Evolutionary conservation across 306 rosid species (phyloP).

Genomic region (Hippophae rhamnoides): DNA sequence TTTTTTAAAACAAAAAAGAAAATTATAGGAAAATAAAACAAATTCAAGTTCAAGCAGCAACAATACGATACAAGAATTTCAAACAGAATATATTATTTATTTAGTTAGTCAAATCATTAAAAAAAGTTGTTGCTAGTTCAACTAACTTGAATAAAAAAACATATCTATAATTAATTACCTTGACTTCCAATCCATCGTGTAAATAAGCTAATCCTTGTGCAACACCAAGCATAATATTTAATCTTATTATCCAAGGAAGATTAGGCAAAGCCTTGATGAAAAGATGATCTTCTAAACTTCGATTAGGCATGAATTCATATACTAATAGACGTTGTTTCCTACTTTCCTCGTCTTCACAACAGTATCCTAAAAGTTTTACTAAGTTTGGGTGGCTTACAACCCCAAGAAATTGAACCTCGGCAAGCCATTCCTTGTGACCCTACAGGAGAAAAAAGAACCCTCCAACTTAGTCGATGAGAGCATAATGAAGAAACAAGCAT

Average conservation of each 20-base stretch:
- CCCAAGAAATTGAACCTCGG: slow-evolving; percentile 89
- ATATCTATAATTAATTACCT: slow-evolving; percentile 34
- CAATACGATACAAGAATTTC: no score
- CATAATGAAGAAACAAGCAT: background rate
- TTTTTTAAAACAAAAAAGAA: no score
- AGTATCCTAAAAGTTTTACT: slow-evolving; percentile 85
- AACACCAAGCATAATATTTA: slow-evolving; percentile 75
- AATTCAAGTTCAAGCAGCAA: no score
- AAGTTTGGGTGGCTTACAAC: slow-evolving; percentile 73
- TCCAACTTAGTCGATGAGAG: slow-evolving; percentile 1
- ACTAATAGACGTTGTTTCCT: slow-evolving; percentile 74
- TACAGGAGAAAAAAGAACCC: slow-evolving; percentile 13
- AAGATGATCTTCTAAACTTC: slow-evolving; percentile 82
- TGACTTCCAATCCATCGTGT: slow-evolving; percentile 67
- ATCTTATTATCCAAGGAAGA: slow-evolving; percentile 65
- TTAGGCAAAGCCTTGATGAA: slow-evolving; percentile 41
- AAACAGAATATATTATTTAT: no score
- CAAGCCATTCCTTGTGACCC: slow-evolving; percentile 99
- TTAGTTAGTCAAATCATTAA: background rate
- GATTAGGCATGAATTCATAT: slow-evolving; percentile 80
- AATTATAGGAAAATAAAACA: no score
- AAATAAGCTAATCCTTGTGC: slow-evolving; percentile 82
- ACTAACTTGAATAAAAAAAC: background rate
- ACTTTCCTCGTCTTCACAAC: slow-evolving; percentile 59
- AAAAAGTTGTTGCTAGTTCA: slow-evolving; percentile 2